Evolutionary conservation across 805 yeast species (phyloP).

Genomic region (Teunomyces funiuensis): DNA sequence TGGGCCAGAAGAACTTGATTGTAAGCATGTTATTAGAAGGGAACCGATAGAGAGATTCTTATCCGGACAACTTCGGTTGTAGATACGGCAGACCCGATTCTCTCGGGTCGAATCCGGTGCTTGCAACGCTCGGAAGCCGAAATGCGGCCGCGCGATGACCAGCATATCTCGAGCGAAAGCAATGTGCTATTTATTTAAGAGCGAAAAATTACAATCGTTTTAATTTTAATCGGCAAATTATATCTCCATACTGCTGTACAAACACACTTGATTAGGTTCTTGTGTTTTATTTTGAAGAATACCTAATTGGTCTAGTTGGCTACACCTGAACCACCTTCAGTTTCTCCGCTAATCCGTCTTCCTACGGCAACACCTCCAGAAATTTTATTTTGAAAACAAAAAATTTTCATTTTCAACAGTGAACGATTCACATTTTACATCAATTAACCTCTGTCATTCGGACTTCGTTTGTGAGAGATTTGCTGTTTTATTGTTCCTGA

Average conservation of each 20-base stretch:
- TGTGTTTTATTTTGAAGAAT: neutral
- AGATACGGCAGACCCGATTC: neutral
- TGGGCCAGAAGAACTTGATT: too few relatives aligned
- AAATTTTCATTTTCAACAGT: constrained; percentile 2
- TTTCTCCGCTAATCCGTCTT: neutral
- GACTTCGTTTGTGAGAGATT: neutral
- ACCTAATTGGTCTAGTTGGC: neutral
- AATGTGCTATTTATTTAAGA: neutral
- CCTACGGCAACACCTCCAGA: neutral
- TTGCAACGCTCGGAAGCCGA: neutral
- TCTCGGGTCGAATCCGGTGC: neutral
- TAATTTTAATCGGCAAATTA: neutral
- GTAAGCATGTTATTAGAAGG: neutral
- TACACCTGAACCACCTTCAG: too few relatives aligned
- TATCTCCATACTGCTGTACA: neutral
- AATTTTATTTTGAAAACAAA: neutral
- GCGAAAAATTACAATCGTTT: constrained; percentile 4
- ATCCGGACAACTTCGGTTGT: neutral
- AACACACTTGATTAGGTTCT: too few relatives aligned
- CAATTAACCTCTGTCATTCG: neutral
- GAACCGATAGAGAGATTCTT: too few relatives aligned
- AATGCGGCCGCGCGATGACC: constrained; percentile 2
- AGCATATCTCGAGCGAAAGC: neutral
- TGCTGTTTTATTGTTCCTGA: neutral
- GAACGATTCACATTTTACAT: neutral